Evolutionary conservation across 192 early-diverging fungal species (phyloP), one percentile per base, ranked within the genome.

Genomic region (Backusella westeae): DNA sequence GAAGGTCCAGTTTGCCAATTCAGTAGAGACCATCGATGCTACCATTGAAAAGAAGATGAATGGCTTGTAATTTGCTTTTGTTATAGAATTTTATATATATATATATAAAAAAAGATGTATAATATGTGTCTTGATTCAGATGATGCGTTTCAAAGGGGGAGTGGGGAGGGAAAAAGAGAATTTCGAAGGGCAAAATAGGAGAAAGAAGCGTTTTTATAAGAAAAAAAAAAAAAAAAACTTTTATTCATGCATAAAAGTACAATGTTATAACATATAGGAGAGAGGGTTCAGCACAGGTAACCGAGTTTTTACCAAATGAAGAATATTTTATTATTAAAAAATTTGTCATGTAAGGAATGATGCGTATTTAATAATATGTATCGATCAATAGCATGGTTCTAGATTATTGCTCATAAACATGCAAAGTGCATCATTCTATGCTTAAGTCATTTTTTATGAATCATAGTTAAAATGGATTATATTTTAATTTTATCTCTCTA

Each of bases 1-100:
- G 44, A 81, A 81, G 65, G 76, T 81, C 0, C 80, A 81, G 49
- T 70, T 79, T 41, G 29, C 73, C 4, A 79, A 79, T 29, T 59
- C 46, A 29, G 4, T 75, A n/a, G 72, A 79, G 35, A 36, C 66
- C 17, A 49, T 79, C 29, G 66, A 74, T 29, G 15, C 67, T 23
- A 67, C 46, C 49, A 49, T 79, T 41, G 49, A 79, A 35, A 74
- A 79, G 78, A 38, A 79, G 36, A 69, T 75, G 36, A 17, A 6
- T 26, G 21, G 29, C 23, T 34, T 46, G 23, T 71, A 71, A n/a
- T 44, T 46, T 68, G 46, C n/a, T 10, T 44, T 46, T 68, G 46
- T 35, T 10, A 10, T n/a, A 35, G 67, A n/a, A 19, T 35, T 17
- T 34, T n/a, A 59, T 59, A 59, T 59, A 59, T 59, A 59, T 19